Percentiles rank a stretch among this genome's conserved stretches.
Conservation (phyloP, 139 green algal species). For the Chlamydomonas incerta region DNA sequence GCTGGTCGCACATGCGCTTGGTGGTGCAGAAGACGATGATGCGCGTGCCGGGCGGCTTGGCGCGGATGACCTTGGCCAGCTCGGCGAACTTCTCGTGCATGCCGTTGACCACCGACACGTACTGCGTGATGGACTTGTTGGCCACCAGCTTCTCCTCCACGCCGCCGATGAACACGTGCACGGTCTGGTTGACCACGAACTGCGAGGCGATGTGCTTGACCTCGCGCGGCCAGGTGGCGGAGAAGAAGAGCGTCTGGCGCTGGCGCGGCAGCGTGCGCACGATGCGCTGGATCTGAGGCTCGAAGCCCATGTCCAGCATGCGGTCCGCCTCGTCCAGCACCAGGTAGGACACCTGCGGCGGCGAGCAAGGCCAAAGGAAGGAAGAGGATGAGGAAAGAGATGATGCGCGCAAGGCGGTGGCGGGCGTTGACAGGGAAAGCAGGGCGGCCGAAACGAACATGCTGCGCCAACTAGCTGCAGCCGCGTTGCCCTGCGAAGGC, state of each 20-base stretch:
- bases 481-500: no score
- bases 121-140: constrained; percentile 93
- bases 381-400: no score
- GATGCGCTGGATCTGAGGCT: constrained; percentile 94
- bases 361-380: no score
- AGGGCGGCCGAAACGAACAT: no score
- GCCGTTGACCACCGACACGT: constrained; percentile 61
- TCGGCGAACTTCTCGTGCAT: constrained; percentile 79
- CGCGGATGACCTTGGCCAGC: constrained; percentile 77
- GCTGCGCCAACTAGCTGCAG: no score
- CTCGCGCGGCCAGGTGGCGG: constrained; percentile 91
- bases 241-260: constrained; percentile 95
- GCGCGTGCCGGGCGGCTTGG: constrained; percentile 69
- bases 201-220: constrained; percentile 88
- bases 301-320: constrained; percentile 99
- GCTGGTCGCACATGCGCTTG: constrained; percentile 95
- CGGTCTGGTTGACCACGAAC: constrained; percentile 83
- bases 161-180: constrained; percentile 93
- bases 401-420: no score
- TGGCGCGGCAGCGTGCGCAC: constrained; percentile 69
- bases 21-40: constrained; percentile 94
- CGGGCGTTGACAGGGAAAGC: no score
- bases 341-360: constrained; percentile 85
- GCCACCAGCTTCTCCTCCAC: constrained; percentile 90
- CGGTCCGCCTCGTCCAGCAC: constrained; percentile 98